phyloP scores from a whole-genome alignment of 495 filamentous ascomycete species.

The Hyaloscypha finlandica region DNA sequence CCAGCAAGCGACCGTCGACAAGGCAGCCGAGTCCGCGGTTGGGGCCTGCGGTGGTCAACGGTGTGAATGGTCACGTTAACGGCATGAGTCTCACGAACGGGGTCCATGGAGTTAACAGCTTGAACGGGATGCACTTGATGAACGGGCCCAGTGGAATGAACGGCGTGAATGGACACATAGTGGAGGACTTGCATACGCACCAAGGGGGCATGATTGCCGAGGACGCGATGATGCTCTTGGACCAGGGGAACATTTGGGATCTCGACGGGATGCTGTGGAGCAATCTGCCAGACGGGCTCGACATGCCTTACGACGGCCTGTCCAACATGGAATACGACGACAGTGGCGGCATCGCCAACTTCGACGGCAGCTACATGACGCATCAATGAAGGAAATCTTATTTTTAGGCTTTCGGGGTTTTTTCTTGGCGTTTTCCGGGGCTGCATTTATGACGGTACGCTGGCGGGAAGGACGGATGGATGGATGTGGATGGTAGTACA shows the following conservation, averaged over 20 bases:
- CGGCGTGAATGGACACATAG: slow-evolving; percentile 26
- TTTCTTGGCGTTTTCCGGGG: neutral
- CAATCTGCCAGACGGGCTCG: slow-evolving; percentile 31
- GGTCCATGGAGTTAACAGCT: neutral
- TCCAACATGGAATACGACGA: slow-evolving; percentile 32
- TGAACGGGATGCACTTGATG: slow-evolving; percentile 36
- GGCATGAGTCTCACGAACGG: slow-evolving; percentile 17
- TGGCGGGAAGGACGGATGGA: neutral
- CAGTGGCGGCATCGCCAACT: slow-evolving; percentile 6
- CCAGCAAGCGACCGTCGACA: slow-evolving; percentile 38
- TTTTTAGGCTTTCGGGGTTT: neutral
- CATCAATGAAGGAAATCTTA: slow-evolving; percentile 12
- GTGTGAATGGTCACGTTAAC: slow-evolving; percentile 10
- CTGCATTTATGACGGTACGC: neutral
- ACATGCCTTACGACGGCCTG: slow-evolving; percentile 34
- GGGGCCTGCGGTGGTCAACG: slow-evolving; percentile 15
- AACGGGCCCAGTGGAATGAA: slow-evolving; percentile 31
- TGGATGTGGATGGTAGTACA: neutral
- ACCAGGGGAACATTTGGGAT: slow-evolving; percentile 56
- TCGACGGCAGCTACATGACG: slow-evolving; percentile 29
- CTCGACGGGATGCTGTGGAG: slow-evolving; percentile 45
- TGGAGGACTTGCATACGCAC: slow-evolving; percentile 29
- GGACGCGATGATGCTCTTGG: slow-evolving; percentile 53
- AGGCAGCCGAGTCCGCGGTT: slow-evolving; percentile 23
- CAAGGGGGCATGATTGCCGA: slow-evolving; percentile 47